Evolutionary conservation across 139 green algal genomes (phyloP).

Genomic region (Coccomyxa sp.): DNA sequence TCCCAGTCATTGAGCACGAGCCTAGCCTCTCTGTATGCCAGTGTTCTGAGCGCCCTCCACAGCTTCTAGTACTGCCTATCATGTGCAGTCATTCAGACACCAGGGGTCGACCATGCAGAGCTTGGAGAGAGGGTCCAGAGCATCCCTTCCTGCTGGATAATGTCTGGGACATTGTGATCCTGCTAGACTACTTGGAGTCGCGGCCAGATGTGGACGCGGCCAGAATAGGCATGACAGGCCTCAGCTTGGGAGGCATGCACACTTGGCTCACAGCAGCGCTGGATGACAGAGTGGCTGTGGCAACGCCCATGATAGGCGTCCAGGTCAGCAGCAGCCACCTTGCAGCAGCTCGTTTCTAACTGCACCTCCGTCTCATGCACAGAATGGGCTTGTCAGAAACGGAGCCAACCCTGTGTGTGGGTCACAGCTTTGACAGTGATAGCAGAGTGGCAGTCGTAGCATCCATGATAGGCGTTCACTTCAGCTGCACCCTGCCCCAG

Average conservation of each 20-base stretch:
- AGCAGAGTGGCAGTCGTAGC: background rate
- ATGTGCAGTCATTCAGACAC: background rate
- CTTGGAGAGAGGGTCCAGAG: conserved; percentile 21
- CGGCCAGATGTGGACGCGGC: conserved; percentile 53
- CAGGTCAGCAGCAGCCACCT: too few relatives aligned
- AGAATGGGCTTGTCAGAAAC: too few relatives aligned
- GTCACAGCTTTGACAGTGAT: background rate
- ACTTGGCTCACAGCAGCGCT: conserved; percentile 51
- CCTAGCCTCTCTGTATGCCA: background rate
- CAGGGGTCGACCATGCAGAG: background rate
- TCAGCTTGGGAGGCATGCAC: conserved; percentile 66
- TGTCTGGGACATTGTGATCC: conserved; percentile 60
- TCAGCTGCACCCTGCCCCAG: background rate
- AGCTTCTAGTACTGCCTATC: background rate
- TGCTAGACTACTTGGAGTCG: conserved; percentile 58
- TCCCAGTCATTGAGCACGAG: background rate
- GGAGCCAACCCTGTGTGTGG: background rate
- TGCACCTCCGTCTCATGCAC: too few relatives aligned
- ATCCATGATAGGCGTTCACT: background rate
- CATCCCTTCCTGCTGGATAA: conserved; percentile 70
- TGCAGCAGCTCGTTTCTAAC: too few relatives aligned
- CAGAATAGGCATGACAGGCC: conserved; percentile 57
- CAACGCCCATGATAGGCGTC: conserved; percentile 62
- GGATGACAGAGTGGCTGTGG: conserved; percentile 49
- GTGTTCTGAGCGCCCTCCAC: background rate